Base-by-base conservation (phyloP, 352 stramenopile species). In the Phytophthora tubulina region DNA sequence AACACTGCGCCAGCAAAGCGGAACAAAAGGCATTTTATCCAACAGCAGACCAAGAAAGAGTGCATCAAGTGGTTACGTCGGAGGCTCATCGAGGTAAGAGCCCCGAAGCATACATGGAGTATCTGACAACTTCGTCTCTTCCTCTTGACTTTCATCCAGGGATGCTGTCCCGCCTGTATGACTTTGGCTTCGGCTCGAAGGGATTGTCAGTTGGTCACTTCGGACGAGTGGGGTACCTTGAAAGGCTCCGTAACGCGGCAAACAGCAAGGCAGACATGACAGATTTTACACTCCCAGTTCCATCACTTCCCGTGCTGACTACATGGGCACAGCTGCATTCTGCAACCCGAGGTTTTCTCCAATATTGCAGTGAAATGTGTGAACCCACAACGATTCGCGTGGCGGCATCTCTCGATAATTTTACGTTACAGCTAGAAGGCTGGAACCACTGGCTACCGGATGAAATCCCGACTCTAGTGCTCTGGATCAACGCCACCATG, bases 401-500 rank as follows among this genome's bases (percentile, higher is more conserved):
- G 14, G 51, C 51, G 7, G 33, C 15, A 5, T 0, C 35, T 48
- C n/a, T 56, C 2, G 45, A 52, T 6, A 35, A 3, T 21, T 52
- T 76, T 72, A 30, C 82, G 74, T 46, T 75, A 82, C 39, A 73
- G 71, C 49, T 59, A 21, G 36, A 67, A 44, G 49, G 48, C 15
- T 60, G 59, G 59, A 51, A 54, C 11, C 48, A 60, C 15, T 21
- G 52, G 41, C 14, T 17, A 15, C 21, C 36, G 13, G 31, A 32
- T n/a, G 41, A 48, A n/a, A 9, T 45, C 35, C 51, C 51, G n/a
- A 10, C 46, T 6, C n/a, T 58, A 15, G 59, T 67, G 36, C 31
- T 65, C 13, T 52, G 41, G 54, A 35, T 62, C 13, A 39, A 62
- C 27, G 32, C 41, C 7, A 2, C 35, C 0, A 27, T 52, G 9